A percentile compares a stretch with the other conserved stretches of the same genome.
These are phyloP conservation scores for Penicillium goetzii DNA, from an alignment of 495 filamentous ascomycete genomes.

Conservation along the genomic window DNA sequence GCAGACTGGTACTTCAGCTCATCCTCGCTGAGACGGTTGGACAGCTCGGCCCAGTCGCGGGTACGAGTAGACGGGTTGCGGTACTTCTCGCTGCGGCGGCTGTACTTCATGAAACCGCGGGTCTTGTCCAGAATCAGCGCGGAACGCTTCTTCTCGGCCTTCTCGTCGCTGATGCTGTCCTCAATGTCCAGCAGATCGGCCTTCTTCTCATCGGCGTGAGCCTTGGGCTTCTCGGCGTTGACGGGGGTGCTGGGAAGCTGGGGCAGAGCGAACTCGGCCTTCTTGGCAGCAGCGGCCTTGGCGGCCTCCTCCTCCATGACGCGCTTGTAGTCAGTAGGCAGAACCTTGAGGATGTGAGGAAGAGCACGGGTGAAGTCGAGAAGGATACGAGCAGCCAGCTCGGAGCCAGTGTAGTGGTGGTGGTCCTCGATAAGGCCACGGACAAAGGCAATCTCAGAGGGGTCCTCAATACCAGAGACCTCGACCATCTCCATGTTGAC, in stretches of 20 bases:
- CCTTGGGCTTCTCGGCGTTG: constrained; percentile 59
- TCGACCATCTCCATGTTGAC: constrained; percentile 99
- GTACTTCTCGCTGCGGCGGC: constrained; percentile 93
- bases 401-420: constrained; percentile 98
- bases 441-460: constrained; percentile 88
- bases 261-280: constrained; percentile 82
- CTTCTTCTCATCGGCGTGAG: constrained; percentile 66
- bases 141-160: constrained; percentile 90
- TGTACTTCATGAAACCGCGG: constrained; percentile 98
- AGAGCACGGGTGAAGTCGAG: constrained; percentile 97
- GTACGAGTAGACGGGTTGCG: constrained; percentile 82
- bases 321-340: constrained; percentile 97
- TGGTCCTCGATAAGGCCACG: constrained; percentile 96
- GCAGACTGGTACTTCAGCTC: constrained; percentile 98
- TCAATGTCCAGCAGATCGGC: constrained; percentile 91
- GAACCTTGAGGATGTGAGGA: constrained; percentile 88
- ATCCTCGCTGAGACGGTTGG: constrained; percentile 86
- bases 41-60: constrained; percentile 95
- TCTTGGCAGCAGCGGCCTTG: constrained; percentile 83
- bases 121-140: constrained; percentile 97
- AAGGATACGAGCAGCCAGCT: constrained; percentile 91
- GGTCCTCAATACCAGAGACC: constrained; percentile 83
- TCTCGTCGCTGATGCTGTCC: constrained; percentile 83
- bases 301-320: constrained; percentile 84
- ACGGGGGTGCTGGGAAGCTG: constrained; percentile 64